phyloP scores from a whole-genome alignment of 345 rosid species.

The Draba incana region DNA sequence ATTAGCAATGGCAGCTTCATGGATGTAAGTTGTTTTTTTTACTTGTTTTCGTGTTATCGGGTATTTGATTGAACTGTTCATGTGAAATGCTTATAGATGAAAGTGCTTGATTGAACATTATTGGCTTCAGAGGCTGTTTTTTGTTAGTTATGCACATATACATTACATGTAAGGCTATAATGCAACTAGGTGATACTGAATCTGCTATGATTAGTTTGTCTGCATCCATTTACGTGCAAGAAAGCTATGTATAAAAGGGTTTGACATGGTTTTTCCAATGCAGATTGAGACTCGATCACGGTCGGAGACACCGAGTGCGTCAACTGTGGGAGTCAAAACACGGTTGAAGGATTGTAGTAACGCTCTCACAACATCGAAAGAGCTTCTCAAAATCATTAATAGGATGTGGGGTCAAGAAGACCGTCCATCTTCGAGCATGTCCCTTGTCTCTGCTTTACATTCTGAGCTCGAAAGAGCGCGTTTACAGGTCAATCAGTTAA shows the following conservation, averaged over 20 bases:
- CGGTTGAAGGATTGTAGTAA: slow-evolving; percentile 86
- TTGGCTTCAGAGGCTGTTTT: neutral
- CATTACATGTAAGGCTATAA: neutral
- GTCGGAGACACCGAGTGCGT: slow-evolving; percentile 80
- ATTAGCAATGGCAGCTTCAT: slow-evolving; percentile 80
- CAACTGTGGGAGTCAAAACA: slow-evolving; percentile 63
- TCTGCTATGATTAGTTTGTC: neutral
- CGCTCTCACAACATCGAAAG: slow-evolving; percentile 95
- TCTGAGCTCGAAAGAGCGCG: slow-evolving; percentile 97
- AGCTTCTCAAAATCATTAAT: slow-evolving; percentile 84
- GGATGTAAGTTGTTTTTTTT: slow-evolving; percentile 62
- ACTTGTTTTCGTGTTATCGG: neutral
- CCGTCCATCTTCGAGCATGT: slow-evolving; percentile 88
- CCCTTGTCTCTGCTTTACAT: slow-evolving; percentile 92
- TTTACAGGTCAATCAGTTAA: slow-evolving; percentile 80
- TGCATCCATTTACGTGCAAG: neutral
- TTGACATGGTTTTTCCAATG: slow-evolving; percentile 26
- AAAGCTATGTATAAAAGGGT: neutral
- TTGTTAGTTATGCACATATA: neutral
- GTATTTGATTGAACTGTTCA: slow-evolving; percentile 7
- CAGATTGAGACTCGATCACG: slow-evolving; percentile 89
- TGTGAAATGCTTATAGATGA: slow-evolving; percentile 1
- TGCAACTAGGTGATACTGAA: slow-evolving; percentile 1
- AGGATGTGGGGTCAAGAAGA: slow-evolving; percentile 93
- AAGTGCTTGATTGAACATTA: slow-evolving; percentile 1